A percentile compares a stretch with the other conserved stretches of the same genome.
These are phyloP conservation scores for Cardiospermum halicacabum DNA, from an alignment of 345 rosid species.

Conservation along the genomic window DNA sequence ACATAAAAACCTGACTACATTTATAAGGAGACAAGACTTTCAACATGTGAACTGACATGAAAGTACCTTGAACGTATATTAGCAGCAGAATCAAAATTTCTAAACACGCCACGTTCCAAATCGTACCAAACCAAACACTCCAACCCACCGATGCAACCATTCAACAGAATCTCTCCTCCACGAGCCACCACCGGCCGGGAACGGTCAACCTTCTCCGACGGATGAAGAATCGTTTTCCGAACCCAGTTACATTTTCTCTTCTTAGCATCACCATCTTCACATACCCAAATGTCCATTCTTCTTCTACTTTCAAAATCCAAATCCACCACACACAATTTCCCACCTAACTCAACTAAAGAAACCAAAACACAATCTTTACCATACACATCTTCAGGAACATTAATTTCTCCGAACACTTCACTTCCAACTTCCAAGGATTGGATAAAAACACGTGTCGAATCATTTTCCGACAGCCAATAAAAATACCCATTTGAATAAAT, in stretches of 20 bases:
- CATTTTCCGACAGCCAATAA: constrained; percentile 3
- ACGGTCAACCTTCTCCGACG: not conserved
- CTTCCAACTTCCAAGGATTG: constrained; percentile 4
- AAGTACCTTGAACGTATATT: not conserved
- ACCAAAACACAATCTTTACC: not conserved
- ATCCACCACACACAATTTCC: constrained; percentile 15
- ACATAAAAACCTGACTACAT: not conserved
- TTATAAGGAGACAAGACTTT: constrained; percentile 5
- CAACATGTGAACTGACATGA: constrained; percentile 6
- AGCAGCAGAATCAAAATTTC: not conserved
- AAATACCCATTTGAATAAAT: constrained; percentile 12
- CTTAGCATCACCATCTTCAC: not conserved
- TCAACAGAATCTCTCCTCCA: constrained; percentile 12
- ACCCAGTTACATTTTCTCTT: not conserved
- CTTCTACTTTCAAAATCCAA: constrained; percentile 3
- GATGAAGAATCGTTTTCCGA: constrained; percentile 3
- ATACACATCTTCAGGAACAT: constrained; percentile 8
- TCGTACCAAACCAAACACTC: constrained; percentile 3
- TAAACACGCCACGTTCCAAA: not conserved
- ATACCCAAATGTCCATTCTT: constrained; percentile 17
- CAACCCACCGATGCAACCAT: constrained; percentile 11
- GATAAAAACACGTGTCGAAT: not conserved
- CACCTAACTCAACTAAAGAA: not conserved
- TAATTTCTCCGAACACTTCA: constrained; percentile 9
- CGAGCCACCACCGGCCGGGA: constrained; percentile 14